Evolutionary conservation across 805 yeast genomes (phyloP), one percentile per base, ranked within the genome.

Genomic region (Kluyveromyces aestuarii): DNA sequence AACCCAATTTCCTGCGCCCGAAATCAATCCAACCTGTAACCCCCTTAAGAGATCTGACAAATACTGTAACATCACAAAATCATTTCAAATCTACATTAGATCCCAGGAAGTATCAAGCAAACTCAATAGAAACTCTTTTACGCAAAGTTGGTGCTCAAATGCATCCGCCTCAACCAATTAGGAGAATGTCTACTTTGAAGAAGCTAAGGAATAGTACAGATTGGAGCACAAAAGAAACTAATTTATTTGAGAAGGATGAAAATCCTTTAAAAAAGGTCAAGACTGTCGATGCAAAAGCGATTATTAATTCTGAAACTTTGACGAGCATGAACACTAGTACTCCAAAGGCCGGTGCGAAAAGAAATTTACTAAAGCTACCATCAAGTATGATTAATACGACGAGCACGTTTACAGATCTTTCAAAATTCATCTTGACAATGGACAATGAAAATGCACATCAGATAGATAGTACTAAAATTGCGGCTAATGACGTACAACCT

Each of bases 21-120:
- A 10, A 30, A 30, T 30, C 35, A 10, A 30, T 4, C 11, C 11
- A 30, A 30, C 8, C 35, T 30, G 35, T 35, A 38, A 11, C 25
- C 17, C 45, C 45, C 10, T 35, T 43, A n/a, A 33, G 27, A 11
- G 45, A 43, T 35, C 18, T 33, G 39, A 43, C 45, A 16, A 43
- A 43, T 21, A 35, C 39, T 10, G 27, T 43, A 17, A 27, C 35
- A 35, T 10, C 45, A 10, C 14, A 19, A 11, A 11, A 16, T 6
- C 16, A 14, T 7, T 43, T 16, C 27, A 19, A 21, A 6, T 27
- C 38, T 16, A 62, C 67, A 1, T 47, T 64, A 36, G 68, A 64
- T 46, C 68, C 68, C 7, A 62, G 65, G 42, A 58, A 64, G 30
- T 61, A 58, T 44, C 63, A 60, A 43, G 66, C 68, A 2, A 53